Percentiles rank a stretch among this genome's conserved stretches.
These are phyloP conservation scores for Aurifilum marmelostoma DNA, from an alignment of 2,329 filamentous ascomycete species.

Conservation along the genomic window DNA sequence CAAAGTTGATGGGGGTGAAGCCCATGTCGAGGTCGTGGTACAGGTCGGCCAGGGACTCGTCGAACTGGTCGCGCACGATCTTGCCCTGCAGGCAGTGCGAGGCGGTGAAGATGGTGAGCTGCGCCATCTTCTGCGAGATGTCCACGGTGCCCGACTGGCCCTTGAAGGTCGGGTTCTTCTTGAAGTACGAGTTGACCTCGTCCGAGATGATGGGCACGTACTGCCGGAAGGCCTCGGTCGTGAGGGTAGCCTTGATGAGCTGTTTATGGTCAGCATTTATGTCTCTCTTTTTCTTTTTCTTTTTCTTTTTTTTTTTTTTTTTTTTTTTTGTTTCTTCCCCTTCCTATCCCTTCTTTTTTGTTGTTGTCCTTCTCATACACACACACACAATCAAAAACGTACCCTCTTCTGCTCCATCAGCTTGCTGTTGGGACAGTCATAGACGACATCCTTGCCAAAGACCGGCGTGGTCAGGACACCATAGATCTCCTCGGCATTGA, in stretches of 20 bases:
- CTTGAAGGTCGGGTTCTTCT: conserved; percentile 58
- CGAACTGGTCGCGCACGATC: conserved; percentile 73
- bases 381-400: conserved; percentile 1
- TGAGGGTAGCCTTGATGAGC: conserved; percentile 74
- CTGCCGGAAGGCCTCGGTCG: conserved; percentile 61
- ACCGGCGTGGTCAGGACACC: conserved; percentile 54
- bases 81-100: conserved; percentile 74
- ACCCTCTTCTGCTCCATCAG: conserved; percentile 90
- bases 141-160: conserved; percentile 64
- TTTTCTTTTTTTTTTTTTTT: no score
- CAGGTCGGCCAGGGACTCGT: conserved; percentile 72
- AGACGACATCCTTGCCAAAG: conserved; percentile 79
- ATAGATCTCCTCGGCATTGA: conserved; percentile 60
- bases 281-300: conserved; percentile 51
- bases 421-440: conserved; percentile 82
- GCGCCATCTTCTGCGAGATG: conserved; percentile 68
- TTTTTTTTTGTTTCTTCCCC: no score
- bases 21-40: conserved; percentile 83
- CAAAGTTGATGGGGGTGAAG: conserved; percentile 81
- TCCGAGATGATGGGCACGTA: conserved; percentile 74
- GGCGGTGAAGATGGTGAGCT: conserved; percentile 83
- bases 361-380: no score
- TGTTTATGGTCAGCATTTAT: conserved; percentile 33
- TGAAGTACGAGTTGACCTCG: conserved; percentile 70
- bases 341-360: no score